A percentile compares a stretch with the other conserved stretches of the same genome.
These are phyloP conservation scores for Colletotrichum somersetense DNA, from an alignment of 2,329 filamentous ascomycete genomes.

Conservation along the genomic window DNA sequence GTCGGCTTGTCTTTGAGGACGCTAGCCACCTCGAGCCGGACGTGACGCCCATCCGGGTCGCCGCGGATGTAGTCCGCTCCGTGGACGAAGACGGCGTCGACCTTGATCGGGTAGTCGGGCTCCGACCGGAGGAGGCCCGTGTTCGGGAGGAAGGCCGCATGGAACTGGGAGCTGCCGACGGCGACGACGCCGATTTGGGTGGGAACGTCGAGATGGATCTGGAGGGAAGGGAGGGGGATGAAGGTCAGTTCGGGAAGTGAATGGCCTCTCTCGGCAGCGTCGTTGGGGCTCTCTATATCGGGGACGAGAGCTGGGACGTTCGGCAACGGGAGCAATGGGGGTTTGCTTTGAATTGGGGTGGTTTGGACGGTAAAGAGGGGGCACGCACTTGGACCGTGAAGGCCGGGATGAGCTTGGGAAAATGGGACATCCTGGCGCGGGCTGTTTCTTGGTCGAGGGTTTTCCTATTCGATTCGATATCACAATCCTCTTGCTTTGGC, in stretches of 20 bases:
- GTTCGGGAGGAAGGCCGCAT: conserved; percentile 50
- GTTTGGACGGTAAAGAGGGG: neutral
- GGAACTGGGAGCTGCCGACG: conserved; percentile 50
- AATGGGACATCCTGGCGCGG: conserved; percentile 46
- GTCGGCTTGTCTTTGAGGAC: conserved; percentile 50
- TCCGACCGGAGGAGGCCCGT: conserved; percentile 53
- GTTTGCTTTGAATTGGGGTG: neutral
- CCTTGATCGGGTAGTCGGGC: conserved; percentile 50
- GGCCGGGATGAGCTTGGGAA: conserved; percentile 54
- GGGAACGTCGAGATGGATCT: conserved; percentile 52
- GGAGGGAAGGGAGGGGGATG: neutral
- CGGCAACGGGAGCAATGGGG: neutral
- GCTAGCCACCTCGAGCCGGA: conserved; percentile 55
- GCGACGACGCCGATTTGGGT: conserved; percentile 44
- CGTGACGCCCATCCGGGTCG: conserved; percentile 53
- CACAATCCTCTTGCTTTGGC: neutral
- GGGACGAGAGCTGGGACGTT: too few species aligned
- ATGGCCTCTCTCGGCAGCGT: neutral
- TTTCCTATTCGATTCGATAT: neutral
- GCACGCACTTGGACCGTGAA: conserved; percentile 53
- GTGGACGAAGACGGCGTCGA: conserved; percentile 55
- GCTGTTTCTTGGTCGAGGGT: neutral
- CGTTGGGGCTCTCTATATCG: neutral
- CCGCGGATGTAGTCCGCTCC: conserved; percentile 56
- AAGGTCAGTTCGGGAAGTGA: conserved; percentile 9